phyloP scores from a whole-genome alignment of 2,329 filamentous ascomycete genomes.

The Pseudopyrenochaeta lycopersici region DNA sequence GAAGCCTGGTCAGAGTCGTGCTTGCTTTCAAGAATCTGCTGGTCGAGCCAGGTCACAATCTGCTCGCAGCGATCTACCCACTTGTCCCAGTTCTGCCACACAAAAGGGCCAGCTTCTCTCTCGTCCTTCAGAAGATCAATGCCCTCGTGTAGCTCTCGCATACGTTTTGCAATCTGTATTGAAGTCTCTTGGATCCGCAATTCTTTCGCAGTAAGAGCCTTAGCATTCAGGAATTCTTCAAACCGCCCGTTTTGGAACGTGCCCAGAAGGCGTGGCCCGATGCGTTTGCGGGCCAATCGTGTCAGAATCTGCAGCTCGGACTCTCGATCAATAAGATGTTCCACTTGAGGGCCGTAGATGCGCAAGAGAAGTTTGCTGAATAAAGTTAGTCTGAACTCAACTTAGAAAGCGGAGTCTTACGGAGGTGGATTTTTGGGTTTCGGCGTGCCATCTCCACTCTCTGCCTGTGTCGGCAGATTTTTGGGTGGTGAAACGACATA shows the following conservation, averaged over 20 bases:
- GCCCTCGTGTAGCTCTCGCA: slow-evolving; percentile 94
- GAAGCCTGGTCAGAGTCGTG: slow-evolving; percentile 47
- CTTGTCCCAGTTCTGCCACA: slow-evolving; percentile 94
- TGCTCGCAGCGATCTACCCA: slow-evolving; percentile 78
- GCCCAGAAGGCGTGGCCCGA: slow-evolving; percentile 88
- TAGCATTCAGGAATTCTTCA: slow-evolving; percentile 90
- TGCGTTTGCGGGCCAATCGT: slow-evolving; percentile 87
- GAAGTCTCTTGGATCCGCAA: slow-evolving; percentile 84
- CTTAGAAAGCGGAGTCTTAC: slow-evolving; percentile 50
- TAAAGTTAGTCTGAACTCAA: slow-evolving; percentile 16
- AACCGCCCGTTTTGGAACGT: slow-evolving; percentile 96
- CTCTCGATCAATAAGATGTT: slow-evolving; percentile 93
- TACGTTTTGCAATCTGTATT: slow-evolving; percentile 93
- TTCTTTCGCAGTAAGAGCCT: slow-evolving; percentile 78
- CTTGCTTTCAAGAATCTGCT: slow-evolving; percentile 61
- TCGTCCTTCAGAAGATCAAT: slow-evolving; percentile 86
- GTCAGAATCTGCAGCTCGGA: slow-evolving; percentile 87
- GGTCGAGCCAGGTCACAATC: slow-evolving; percentile 66
- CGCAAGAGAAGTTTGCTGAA: slow-evolving; percentile 82
- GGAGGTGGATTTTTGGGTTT: slow-evolving; percentile 60
- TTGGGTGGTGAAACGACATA: slow-evolving; percentile 89
- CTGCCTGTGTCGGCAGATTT: slow-evolving; percentile 59
- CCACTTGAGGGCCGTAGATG: slow-evolving; percentile 93
- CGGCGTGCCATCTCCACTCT: slow-evolving; percentile 48
- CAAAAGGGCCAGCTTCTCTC: slow-evolving; percentile 77